Base-by-base conservation (phyloP, 1,139 yeast genomes). In the Arxiozyma bovina region DNA sequence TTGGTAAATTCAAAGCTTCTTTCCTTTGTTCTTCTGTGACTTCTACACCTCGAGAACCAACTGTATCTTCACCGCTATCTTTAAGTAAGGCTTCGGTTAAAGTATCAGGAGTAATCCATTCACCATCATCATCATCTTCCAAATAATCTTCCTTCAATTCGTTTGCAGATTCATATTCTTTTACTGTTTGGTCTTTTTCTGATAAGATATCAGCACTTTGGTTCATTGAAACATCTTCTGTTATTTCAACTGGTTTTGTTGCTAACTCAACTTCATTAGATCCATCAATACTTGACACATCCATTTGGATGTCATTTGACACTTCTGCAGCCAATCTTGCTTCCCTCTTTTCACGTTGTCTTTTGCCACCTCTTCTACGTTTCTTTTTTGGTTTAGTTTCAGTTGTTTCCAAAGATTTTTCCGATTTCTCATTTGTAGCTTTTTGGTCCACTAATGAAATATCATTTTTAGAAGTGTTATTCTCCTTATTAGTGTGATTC, bases 31-130 rank as follows among this genome's bases (percentile, higher is more conserved):
- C 55, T n/a, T 61, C 66, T 17, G 61, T 55, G 17, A 61, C 61
- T 47, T 60, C 66, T 2, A 61, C 65, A 51, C 67, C 65, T 52
- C 74, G 68, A 12, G 69, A 68, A 46, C 75, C 75, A 38, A 74
- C 73, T 30, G 74, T 71, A 56, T 74, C 73, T 61, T 77, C 80
- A 46, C 79, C 81, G 55, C 77, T 77, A 60, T 87, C 91, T 66
- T 83, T 84, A 50, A 82, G 70, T 67, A 87, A 76, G 54, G 81
- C 82, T 62, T 85, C 88, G 49, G 79, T 76, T 47, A 93, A 71
- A 63, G 90, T 91, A 8, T 87, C 96, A 6, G 93, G 86, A 0
- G 96, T 89, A 63, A 93, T 94, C 99, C 99, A 93, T 52, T 88
- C 97, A 23, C 94, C 96, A 61, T 87, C 96, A 61, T 86, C 94